phyloP scores from a whole-genome alignment of 345 rosid species.

The Linum lewisii region DNA sequence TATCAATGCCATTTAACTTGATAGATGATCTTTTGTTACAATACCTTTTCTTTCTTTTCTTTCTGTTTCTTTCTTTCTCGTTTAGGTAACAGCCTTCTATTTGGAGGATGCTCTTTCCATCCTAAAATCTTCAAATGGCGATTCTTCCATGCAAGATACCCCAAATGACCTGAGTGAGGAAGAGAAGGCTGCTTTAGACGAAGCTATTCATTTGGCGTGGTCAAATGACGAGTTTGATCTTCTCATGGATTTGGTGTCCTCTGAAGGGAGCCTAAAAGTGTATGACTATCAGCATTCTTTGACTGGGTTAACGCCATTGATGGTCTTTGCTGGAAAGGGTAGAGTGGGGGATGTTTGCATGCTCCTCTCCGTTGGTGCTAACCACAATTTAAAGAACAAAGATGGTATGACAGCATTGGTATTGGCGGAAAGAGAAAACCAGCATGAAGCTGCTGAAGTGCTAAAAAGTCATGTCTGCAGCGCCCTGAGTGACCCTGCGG shows the following conservation, averaged over 20 bases:
- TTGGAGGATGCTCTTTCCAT: slow-evolving; percentile 81
- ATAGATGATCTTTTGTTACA: slow-evolving; percentile 16
- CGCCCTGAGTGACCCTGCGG: slow-evolving; percentile 23
- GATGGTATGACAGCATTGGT: slow-evolving; percentile 58
- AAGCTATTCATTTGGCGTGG: slow-evolving; percentile 79
- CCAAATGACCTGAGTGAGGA: slow-evolving; percentile 47
- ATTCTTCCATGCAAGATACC: slow-evolving; percentile 23
- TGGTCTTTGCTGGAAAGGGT: slow-evolving; percentile 88
- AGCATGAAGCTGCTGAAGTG: slow-evolving; percentile 54
- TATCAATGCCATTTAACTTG: slow-evolving; percentile 3
- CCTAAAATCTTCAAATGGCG: slow-evolving; percentile 42
- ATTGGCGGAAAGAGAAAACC: slow-evolving; percentile 58
- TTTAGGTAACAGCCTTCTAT: slow-evolving; percentile 59
- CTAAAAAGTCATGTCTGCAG: slow-evolving; percentile 42
- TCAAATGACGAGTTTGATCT: slow-evolving; percentile 67
- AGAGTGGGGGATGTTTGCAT: slow-evolving; percentile 68
- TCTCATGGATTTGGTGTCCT: slow-evolving; percentile 63
- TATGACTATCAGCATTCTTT: slow-evolving; percentile 68
- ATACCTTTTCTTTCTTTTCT: slow-evolving; percentile 5
- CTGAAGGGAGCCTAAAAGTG: slow-evolving; percentile 38
- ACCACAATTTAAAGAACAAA: slow-evolving; percentile 47
- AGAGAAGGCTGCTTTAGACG: slow-evolving; percentile 60
- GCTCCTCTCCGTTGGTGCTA: slow-evolving; percentile 74
- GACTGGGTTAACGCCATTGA: slow-evolving; percentile 67
- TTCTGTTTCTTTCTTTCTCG: slow-evolving; percentile 15